Conservation (phyloP, 169 alveolate species). For the Theileria parva region DNA sequence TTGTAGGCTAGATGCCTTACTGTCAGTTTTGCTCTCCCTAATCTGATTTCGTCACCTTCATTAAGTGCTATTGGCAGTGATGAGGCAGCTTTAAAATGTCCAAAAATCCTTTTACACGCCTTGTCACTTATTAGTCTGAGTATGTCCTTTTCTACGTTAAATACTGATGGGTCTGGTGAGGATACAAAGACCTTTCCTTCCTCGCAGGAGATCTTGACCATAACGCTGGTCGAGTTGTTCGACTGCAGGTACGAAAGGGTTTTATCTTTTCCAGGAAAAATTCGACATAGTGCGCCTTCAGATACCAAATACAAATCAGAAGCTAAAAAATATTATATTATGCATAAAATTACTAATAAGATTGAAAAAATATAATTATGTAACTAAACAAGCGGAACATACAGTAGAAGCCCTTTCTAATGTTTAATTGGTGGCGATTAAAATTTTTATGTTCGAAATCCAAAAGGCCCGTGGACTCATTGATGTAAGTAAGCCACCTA, state of each 20-base stretch:
- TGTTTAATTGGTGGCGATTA: conserved; percentile 20
- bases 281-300: neutral
- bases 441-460: conserved; percentile 37
- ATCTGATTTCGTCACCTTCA: conserved; percentile 51
- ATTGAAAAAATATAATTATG: neutral
- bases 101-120: conserved; percentile 17
- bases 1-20: conserved; percentile 61
- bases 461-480: conserved; percentile 35
- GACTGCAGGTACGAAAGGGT: neutral
- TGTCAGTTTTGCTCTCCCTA: conserved; percentile 51
- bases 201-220: conserved; percentile 16
- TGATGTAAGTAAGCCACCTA: conserved; percentile 36
- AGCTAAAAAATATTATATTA: conserved; percentile 2
- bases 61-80: conserved; percentile 37
- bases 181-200: conserved; percentile 15
- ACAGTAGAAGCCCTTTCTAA: conserved; percentile 19
- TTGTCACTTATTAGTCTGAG: conserved; percentile 28
- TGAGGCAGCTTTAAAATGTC: neutral
- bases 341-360: neutral
- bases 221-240: neutral
- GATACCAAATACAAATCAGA: conserved; percentile 12
- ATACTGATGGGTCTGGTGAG: conserved; percentile 18
- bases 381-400: neutral
- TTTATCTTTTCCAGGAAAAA: conserved; percentile 6
- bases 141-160: neutral